Base-by-base conservation (phyloP, 176 grass and related monocot species). In the Phoenix dactylifera region DNA sequence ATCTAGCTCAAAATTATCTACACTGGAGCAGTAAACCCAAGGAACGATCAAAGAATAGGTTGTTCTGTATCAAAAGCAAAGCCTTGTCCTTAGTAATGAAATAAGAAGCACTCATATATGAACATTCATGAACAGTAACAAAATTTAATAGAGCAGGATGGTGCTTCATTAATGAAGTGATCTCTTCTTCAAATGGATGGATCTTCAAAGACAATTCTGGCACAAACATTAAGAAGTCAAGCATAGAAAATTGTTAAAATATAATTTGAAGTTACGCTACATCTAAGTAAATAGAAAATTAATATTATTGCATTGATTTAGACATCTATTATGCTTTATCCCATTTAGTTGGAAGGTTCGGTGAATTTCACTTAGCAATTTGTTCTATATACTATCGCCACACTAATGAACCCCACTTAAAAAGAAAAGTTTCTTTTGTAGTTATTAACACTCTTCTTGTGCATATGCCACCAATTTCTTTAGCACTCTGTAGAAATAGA, bases 21-120 rank as follows among this genome's bases (percentile, higher is more conserved):
- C 79, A 96, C 84, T 48, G 90, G 63, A 66, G 91, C 80, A 74
- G 91, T 90, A 81, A 79, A 96, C 44, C 91, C 91, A 71, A 96
- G 77, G 86, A 96, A 96, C 32, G 91, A 96, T 16, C 83, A 77
- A 60, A 96, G 51, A 69, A 80, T 90, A 74, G 90, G 86, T 67
- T 96, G 91, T 74, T 96, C 91, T 26, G 86, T 96, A 66, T 96
- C 91, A 74, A 96, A 83, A 58, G 80, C 77, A 96, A 90, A 57
- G 72, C 64, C 64, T 62, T 54, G 76, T 62, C 90, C 74, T 48
- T 71, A 20, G 20, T 20, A 20, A 20, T 20, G 20, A 20, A 20
- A 73, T 84, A 87, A 22, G 72, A 68, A 52, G 56, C 12, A 26
- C 62, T 71, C 76, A 78, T 71, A 57, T 74, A 32, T 68, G 77